Evolutionary conservation across 2,329 filamentous ascomycete species (phyloP).

Genomic region (Aspergillus flavus): DNA sequence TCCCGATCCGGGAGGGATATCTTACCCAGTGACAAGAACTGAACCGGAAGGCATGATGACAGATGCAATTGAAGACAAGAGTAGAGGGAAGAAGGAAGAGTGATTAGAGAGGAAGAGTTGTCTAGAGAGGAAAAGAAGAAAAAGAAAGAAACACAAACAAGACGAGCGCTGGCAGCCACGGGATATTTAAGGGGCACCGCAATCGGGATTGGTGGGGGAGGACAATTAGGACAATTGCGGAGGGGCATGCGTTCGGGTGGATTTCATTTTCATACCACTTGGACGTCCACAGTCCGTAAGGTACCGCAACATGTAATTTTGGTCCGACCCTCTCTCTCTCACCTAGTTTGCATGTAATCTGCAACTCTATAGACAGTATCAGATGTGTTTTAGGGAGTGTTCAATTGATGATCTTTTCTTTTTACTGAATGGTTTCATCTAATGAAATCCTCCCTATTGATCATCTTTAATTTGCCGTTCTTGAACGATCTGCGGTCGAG

Average conservation of each 20-base stretch:
- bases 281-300: not conserved
- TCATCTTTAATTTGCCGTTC: constrained; percentile 3
- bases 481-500: constrained; percentile 1
- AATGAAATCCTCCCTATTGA: not conserved
- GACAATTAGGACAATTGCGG: constrained; percentile 1
- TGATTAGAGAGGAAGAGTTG: constrained; percentile 3
- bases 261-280: not conserved
- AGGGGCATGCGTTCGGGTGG: constrained; percentile 1
- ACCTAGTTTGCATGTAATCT: not conserved
- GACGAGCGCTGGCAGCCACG: not conserved
- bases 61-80: constrained; percentile 6
- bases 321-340: too few relatives aligned
- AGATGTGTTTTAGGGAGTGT: not conserved
- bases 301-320: constrained; percentile 1
- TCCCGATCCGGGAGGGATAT: constrained; percentile 24
- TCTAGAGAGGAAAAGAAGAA: constrained; percentile 6
- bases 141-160: constrained; percentile 1
- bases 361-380: not conserved
- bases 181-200: constrained; percentile 12
- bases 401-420: not conserved
- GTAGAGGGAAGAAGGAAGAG: not conserved
- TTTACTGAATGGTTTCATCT: not conserved
- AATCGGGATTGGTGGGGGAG: constrained; percentile 6
- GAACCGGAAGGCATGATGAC: constrained; percentile 75
- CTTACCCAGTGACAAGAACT: constrained; percentile 90